Evolutionary conservation across 2,329 filamentous ascomycete genomes (phyloP), one percentile per base, ranked within the genome.

Genomic region (Acephala macrosclerotiorum): DNA sequence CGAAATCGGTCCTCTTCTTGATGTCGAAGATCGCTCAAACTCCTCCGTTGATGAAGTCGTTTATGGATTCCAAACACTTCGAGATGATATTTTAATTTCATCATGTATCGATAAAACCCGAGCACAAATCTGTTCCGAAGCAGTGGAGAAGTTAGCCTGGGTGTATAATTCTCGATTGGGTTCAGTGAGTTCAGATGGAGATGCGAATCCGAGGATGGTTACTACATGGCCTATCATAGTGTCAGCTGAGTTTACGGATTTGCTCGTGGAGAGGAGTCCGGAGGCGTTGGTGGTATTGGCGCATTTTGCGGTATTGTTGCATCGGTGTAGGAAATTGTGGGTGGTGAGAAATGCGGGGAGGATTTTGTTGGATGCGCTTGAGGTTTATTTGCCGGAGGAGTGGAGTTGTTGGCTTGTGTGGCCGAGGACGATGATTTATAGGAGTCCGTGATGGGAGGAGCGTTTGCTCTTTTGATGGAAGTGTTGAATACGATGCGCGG

Each of bases 261-360:
- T 79, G 51, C 67, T 81, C n/a, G 68, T 71, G 9, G 47, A 70
- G 40, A 71, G 72, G 29, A 71, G 71, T 20, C 75, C 77, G 0
- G 78, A 80, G 33, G 77, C 78, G 1, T 70, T 81, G 58, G 63
- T 78, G 1, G 65, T 81, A 12, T 61, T 81, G 33, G 77, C 76
- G 3, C 71, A 79, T 64, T 81, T 79, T 66, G 74, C 76, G 1
- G 67, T 78, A 7, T 59, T 80, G 45, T 58, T 80, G n/a, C 73
- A 80, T 66, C 60, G 22, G 5, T 58, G 63, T 14, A 63, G 71
- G 22, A 22, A 56, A 1, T 70, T 66, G 36, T 76, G 75, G 74
- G 64, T 70, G 8, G 66, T 76, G 40, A 72, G 73, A 2, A 58
- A 68, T 26, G 64, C 70, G 18, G 73, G 73, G 25, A 67, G 55